These are phyloP conservation scores for Blastocystis sp. DNA, from an alignment of 352 stramenopile genomes.

Conservation along the genomic window DNA sequence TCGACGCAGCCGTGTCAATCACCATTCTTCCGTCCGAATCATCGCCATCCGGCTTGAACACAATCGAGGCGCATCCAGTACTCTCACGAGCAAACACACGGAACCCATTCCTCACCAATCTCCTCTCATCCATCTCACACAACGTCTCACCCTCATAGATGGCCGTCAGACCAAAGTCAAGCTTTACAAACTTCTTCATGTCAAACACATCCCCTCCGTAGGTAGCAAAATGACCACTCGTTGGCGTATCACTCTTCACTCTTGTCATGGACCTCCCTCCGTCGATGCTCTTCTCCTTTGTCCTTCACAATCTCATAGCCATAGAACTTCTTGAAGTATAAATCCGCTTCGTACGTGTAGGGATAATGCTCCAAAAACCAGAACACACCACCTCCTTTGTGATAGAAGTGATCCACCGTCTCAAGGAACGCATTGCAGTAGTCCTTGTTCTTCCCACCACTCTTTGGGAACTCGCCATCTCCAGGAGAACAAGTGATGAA, in stretches of 20 bases:
- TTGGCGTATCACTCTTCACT: constrained; percentile 8
- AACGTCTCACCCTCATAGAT: constrained; percentile 36
- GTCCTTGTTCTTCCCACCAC: background rate
- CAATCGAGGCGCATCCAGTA: constrained; percentile 30
- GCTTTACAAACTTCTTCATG: too few relatives aligned
- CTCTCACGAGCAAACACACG: constrained; percentile 40
- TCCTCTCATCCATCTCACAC: constrained; percentile 24
- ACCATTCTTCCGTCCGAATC: constrained; percentile 38
- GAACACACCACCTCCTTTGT: constrained; percentile 29
- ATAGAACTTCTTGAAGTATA: constrained; percentile 14
- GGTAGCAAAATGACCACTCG: constrained; percentile 29
- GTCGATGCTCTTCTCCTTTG: constrained; percentile 12
- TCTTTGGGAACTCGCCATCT: constrained; percentile 1
- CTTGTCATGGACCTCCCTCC: constrained; percentile 24
- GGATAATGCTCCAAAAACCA: constrained; percentile 24
- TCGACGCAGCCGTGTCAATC: constrained; percentile 49
- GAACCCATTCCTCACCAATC: constrained; percentile 35
- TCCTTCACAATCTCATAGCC: constrained; percentile 28
- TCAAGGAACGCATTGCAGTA: constrained; percentile 32
- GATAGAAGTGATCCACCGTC: background rate
- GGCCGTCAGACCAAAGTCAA: background rate
- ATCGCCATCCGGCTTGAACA: background rate
- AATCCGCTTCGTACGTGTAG: constrained; percentile 39
- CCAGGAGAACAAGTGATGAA: constrained; percentile 45
- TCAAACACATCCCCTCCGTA: constrained; percentile 14